phyloP scores from a whole-genome alignment of 139 green algal species.

The Haematococcus sp. region DNA sequence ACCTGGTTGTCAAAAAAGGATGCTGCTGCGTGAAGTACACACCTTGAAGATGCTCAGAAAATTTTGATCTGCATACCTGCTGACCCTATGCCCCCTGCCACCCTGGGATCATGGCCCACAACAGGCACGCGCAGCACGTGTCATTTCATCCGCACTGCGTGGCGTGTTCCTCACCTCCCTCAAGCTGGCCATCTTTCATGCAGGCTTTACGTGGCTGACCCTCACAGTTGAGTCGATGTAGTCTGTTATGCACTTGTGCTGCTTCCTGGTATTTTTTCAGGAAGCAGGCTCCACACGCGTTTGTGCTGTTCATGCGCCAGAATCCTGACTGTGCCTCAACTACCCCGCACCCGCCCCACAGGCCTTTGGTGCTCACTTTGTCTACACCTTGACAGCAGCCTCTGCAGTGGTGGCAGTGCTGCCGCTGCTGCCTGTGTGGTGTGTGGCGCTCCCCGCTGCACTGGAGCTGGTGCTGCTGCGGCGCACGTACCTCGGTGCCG shows the following conservation, averaged over 20 bases:
- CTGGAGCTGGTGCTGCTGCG: slow-evolving; percentile 40
- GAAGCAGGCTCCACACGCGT: no score
- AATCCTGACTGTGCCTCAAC: no score
- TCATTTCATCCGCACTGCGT: slow-evolving; percentile 12
- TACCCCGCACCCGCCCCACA: no score
- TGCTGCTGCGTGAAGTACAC: no score
- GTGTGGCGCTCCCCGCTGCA: slow-evolving; percentile 51
- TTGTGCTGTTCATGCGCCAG: no score
- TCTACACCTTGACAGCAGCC: slow-evolving; percentile 24
- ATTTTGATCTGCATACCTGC: no score
- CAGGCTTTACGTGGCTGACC: slow-evolving; percentile 55
- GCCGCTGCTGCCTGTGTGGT: slow-evolving; percentile 57
- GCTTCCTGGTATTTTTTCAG: neutral
- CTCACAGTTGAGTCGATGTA: slow-evolving; percentile 33
- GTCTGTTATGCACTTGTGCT: neutral
- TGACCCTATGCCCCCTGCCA: no score
- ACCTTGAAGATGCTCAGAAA: no score
- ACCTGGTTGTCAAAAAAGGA: no score
- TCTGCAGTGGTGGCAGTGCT: slow-evolving; percentile 49
- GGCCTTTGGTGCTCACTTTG: slow-evolving; percentile 45
- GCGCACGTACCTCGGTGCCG: neutral
- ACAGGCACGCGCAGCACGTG: no score
- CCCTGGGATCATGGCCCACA: neutral
- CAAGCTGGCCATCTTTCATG: slow-evolving; percentile 67
- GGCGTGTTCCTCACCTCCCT: slow-evolving; percentile 56